These are phyloP conservation scores for Pichia sp. DNA, from an alignment of 1,139 yeast species.

Conservation along the genomic window DNA sequence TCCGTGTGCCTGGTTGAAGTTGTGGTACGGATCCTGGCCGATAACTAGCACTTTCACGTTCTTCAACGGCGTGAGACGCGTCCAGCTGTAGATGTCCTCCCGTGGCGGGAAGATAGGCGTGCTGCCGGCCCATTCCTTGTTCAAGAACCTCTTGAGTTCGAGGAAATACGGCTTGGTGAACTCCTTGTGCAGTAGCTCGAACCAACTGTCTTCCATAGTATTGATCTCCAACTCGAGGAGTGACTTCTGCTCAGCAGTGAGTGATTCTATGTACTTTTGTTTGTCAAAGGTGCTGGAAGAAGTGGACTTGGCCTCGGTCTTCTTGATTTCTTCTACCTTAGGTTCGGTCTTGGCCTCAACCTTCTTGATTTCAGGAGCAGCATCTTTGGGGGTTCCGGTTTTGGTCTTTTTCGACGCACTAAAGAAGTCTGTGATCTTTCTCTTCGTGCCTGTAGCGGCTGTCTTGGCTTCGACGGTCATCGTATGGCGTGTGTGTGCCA, in stretches of 20 bases:
- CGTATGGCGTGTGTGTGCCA: no score
- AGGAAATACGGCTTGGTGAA: constrained; percentile 85
- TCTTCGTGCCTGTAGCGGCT: constrained; percentile 17
- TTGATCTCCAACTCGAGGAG: constrained; percentile 67
- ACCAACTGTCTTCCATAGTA: constrained; percentile 78
- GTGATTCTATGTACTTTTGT: constrained; percentile 48
- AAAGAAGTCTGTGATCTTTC: constrained; percentile 33
- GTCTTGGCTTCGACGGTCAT: neutral
- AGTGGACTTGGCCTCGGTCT: no score
- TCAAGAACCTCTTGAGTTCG: constrained; percentile 62
- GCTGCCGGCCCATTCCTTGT: constrained; percentile 34
- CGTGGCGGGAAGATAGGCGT: constrained; percentile 69
- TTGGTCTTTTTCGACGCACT: constrained; percentile 22
- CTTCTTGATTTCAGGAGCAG: no score
- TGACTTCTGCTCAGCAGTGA: constrained; percentile 51
- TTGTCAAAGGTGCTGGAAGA: constrained; percentile 5
- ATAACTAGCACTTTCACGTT: constrained; percentile 74
- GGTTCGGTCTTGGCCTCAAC: neutral
- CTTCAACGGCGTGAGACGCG: constrained; percentile 76
- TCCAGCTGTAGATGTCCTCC: constrained; percentile 88
- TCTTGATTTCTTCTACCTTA: neutral
- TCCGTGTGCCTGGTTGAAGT: constrained; percentile 93
- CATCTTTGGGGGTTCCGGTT: no score
- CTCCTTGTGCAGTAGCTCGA: constrained; percentile 63
- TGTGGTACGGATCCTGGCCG: constrained; percentile 98